A percentile compares a stretch with the other conserved stretches of the same genome.
Conservation (phyloP, 345 rosid species). For the Conringia planisiliqua region DNA sequence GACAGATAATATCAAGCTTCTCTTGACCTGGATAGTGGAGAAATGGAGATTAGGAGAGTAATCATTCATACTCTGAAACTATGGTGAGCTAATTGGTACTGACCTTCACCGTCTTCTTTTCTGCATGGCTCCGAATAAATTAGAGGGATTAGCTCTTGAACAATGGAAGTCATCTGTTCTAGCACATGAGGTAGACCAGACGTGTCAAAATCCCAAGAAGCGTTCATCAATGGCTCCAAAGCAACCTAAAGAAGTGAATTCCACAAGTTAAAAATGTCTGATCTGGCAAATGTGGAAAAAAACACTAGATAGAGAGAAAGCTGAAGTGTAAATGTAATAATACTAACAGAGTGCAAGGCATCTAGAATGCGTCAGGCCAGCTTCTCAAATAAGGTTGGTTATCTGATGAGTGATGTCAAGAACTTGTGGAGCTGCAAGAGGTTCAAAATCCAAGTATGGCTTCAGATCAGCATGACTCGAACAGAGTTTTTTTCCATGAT, state of each 20-base stretch:
- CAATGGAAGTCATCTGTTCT: constrained; percentile 49
- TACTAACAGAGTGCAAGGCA: constrained; percentile 48
- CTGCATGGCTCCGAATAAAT: constrained; percentile 40
- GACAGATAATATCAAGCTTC: constrained; percentile 72
- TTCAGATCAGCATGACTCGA: constrained; percentile 40
- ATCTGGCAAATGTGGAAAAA: constrained; percentile 11
- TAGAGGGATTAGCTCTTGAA: constrained; percentile 70
- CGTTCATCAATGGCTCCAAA: constrained; percentile 37
- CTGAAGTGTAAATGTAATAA: constrained; percentile 10
- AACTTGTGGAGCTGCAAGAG: constrained; percentile 45
- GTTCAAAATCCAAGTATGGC: constrained; percentile 48
- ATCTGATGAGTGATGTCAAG: constrained; percentile 48
- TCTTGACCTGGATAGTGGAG: constrained; percentile 8
- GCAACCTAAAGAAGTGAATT: constrained; percentile 47
- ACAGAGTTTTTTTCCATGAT: constrained; percentile 64
- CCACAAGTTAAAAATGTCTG: background rate
- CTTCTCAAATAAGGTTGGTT: constrained; percentile 69
- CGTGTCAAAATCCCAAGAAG: constrained; percentile 43
- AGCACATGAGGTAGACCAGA: constrained; percentile 48
- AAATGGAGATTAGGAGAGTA: constrained; percentile 15
- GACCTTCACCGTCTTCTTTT: constrained; percentile 51
- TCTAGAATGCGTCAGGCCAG: constrained; percentile 51
- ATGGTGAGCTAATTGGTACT: background rate
- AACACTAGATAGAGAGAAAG: background rate
- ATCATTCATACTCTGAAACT: background rate